Evolutionary conservation across 495 filamentous ascomycete species (phyloP), one percentile per base, ranked within the genome.

Genomic region (Penicillium angulare): DNA sequence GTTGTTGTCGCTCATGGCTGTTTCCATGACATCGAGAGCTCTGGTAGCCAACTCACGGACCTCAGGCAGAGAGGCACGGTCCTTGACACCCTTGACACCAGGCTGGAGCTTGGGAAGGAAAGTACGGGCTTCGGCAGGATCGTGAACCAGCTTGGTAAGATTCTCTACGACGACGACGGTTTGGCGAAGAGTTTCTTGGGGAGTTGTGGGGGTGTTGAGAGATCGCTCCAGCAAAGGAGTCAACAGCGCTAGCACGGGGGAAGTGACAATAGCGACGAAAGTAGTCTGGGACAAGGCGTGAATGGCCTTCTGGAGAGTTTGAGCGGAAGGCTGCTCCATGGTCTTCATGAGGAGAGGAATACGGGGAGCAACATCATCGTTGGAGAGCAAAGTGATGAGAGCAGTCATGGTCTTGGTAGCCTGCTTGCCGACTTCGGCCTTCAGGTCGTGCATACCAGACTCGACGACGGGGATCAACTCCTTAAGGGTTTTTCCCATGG

Each of bases 101-200:
- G 93, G 93, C 65, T 88, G 88, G 34, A 99, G 84, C 68, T 95
- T 96, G 38, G 93, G 93, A 60, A 99, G 76, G 80, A 99, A 99
- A 53, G 90, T 89, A 35, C 95, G 82, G 16, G 93, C 93, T 73
- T 99, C 93, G 26, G 96, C 82, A 5, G 93, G 93, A 64, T 99
- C 95, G 69, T 99, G 93, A 21, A 99, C 93, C 22, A 99, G 80
- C 77, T 96, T 99, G 40, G 93, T 99, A 73, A 99, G 71, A 69
- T 99, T 99, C 74, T 99, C 93, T 23, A 95, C 89, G n/a, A 99
- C 95, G 15, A 97, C 89, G 17, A 95, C 90, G 3, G 92, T 95
- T 66, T 97, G 95, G 27, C 93, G 86, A 26, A 97, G 77, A 3
- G 97, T 93, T 73, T 98, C 93, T 70, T 98, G 93, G 12, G 87